A percentile compares a stretch with the other conserved stretches of the same genome.
phyloP scores from a whole-genome alignment of 768 basidiomycete genomes.

The Nidula microcarpa region DNA sequence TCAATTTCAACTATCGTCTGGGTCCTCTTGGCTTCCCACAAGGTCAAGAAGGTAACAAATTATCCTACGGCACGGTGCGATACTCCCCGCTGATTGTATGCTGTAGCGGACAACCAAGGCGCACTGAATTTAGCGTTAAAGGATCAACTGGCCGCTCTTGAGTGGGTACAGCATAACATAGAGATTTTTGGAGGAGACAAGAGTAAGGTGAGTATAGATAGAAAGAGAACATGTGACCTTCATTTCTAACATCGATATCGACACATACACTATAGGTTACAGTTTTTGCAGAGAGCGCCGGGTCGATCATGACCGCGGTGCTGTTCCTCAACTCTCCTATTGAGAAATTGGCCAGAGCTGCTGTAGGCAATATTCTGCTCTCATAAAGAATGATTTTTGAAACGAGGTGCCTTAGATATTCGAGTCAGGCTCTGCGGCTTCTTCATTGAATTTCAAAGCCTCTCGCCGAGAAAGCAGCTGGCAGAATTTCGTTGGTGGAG shows the following conservation, averaged over 20 bases:
- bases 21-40: constrained; percentile 44
- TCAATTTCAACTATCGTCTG: constrained; percentile 37
- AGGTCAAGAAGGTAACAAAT: constrained; percentile 11
- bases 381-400: not conserved
- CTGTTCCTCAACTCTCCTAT: constrained; percentile 29
- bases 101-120: not conserved
- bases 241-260: not conserved
- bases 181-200: constrained; percentile 54
- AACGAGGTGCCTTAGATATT: constrained; percentile 26
- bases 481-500: constrained; percentile 24
- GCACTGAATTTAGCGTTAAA: constrained; percentile 34
- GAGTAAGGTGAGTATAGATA: constrained; percentile 22
- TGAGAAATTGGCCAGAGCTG: constrained; percentile 20
- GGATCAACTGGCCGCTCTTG: constrained; percentile 35
- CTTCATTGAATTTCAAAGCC: constrained; percentile 20
- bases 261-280: constrained; percentile 28
- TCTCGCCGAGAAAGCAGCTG: constrained; percentile 20
- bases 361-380: constrained; percentile 14
- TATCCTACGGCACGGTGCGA: too few species aligned
- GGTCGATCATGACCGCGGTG: constrained; percentile 36
- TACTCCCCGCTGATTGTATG: too few species aligned
- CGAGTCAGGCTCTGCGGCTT: constrained; percentile 36
- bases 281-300: constrained; percentile 46
- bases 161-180: constrained; percentile 55
- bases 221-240: not conserved